These are phyloP conservation scores for Cytospora leucostoma DNA, from an alignment of 2,329 filamentous ascomycete species.

Conservation along the genomic window DNA sequence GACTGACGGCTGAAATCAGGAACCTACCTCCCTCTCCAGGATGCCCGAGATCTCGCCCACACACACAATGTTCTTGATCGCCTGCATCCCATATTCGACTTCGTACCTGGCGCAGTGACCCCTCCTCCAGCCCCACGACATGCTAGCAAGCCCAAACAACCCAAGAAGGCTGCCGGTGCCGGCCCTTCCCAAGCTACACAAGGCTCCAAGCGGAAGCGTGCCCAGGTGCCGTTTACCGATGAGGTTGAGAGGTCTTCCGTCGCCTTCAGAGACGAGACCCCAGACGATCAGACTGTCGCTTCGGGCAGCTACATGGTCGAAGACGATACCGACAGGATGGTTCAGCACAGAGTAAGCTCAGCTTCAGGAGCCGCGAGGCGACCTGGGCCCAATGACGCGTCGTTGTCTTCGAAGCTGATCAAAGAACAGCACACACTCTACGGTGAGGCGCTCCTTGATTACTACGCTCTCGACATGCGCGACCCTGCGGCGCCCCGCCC, in stretches of 20 bases:
- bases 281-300: slow-evolving; percentile 79
- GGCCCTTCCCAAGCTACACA: slow-evolving; percentile 31
- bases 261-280: slow-evolving; percentile 63
- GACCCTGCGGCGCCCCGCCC: slow-evolving; percentile 72
- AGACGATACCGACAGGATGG: slow-evolving; percentile 71
- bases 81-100: slow-evolving; percentile 87
- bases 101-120: slow-evolving; percentile 77
- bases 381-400: neutral
- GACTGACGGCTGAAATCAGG: slow-evolving; percentile 51
- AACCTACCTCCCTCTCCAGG: slow-evolving; percentile 90
- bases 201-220: slow-evolving; percentile 21
- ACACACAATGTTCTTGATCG: slow-evolving; percentile 86
- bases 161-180: slow-evolving; percentile 61
- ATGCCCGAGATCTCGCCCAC: slow-evolving; percentile 78
- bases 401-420: slow-evolving; percentile 42
- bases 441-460: slow-evolving; percentile 90
- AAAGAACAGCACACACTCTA: slow-evolving; percentile 89
- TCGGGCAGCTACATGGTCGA: slow-evolving; percentile 86
- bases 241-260: slow-evolving; percentile 56
- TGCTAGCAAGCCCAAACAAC: slow-evolving; percentile 79
- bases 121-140: slow-evolving; percentile 94
- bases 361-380: neutral
- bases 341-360: slow-evolving; percentile 40
- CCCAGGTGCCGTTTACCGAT: slow-evolving; percentile 47
- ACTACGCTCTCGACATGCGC: slow-evolving; percentile 86